A percentile compares a stretch with the other conserved stretches of the same genome.
Evolutionary conservation across 2,329 filamentous ascomycete genomes (phyloP).

Genomic region (Fusarium duplospermum): DNA sequence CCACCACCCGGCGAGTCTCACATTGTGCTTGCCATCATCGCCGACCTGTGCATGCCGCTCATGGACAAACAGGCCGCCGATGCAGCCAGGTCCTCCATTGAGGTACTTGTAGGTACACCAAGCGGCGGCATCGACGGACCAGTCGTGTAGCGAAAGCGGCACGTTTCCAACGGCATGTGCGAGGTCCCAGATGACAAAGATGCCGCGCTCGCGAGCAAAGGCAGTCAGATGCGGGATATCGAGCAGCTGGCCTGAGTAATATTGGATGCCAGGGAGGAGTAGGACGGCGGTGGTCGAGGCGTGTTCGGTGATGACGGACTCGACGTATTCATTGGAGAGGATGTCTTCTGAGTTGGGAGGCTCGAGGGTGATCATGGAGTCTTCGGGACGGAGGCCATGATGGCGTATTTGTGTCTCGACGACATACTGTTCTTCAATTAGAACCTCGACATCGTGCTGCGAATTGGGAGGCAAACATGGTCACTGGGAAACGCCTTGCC

Average conservation of each 20-base stretch:
- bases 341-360: conserved; percentile 63
- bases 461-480: conserved; percentile 61
- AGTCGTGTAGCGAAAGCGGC: conserved; percentile 78
- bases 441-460: background rate
- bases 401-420: conserved; percentile 80
- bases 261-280: conserved; percentile 85
- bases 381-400: conserved; percentile 71
- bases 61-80: conserved; percentile 82
- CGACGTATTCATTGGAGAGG: conserved; percentile 74
- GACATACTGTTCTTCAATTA: conserved; percentile 68
- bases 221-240: conserved; percentile 81
- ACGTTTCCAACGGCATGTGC: conserved; percentile 87
- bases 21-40: conserved; percentile 61
- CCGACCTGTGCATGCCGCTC: conserved; percentile 71
- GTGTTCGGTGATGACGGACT: conserved; percentile 78
- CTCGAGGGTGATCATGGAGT: conserved; percentile 77
- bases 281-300: conserved; percentile 76
- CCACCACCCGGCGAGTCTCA: conserved; percentile 83
- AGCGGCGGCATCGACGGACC: conserved; percentile 86
- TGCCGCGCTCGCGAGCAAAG: conserved; percentile 74
- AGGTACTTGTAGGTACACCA: conserved; percentile 95
- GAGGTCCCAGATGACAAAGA: conserved; percentile 83
- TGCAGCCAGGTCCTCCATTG: conserved; percentile 82
- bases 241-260: conserved; percentile 86
- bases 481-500: conserved; percentile 89